These are phyloP conservation scores for Pogostemon cablin DNA, from an alignment of 257 asterid species.

Conservation along the genomic window DNA sequence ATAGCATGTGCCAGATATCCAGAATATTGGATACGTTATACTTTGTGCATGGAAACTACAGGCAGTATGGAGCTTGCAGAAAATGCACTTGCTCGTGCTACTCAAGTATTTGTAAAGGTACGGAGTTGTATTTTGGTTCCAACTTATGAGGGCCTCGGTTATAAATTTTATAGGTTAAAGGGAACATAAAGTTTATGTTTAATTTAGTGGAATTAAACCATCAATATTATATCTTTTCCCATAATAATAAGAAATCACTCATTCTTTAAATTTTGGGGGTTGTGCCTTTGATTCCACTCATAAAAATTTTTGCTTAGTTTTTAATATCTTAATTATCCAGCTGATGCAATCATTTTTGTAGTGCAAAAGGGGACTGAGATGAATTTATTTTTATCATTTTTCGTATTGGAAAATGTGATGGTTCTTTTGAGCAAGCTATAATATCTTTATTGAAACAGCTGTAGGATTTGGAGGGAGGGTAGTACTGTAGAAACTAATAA, in stretches of 20 bases:
- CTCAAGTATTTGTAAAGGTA: conserved; percentile 95
- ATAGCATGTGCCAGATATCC: conserved; percentile 98
- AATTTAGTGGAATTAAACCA: too few relatives aligned
- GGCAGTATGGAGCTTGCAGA: conserved; percentile 96
- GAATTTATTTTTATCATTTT: neutral
- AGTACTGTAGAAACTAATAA: neutral
- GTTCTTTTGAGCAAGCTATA: conserved; percentile 20
- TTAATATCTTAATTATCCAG: neutral
- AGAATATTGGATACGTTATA: conserved; percentile 91
- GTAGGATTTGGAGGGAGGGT: neutral
- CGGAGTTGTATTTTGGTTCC: conserved; percentile 7
- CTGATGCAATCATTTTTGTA: conserved; percentile 10
- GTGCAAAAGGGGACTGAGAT: neutral
- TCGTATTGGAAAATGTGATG: neutral
- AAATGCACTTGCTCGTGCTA: conserved; percentile 96
- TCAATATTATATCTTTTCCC: too few relatives aligned
- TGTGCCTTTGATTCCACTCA: too few relatives aligned
- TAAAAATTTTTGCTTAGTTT: too few relatives aligned
- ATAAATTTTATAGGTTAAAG: too few relatives aligned
- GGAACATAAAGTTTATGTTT: too few relatives aligned
- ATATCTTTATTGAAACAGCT: neutral
- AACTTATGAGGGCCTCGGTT: neutral
- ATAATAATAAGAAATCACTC: too few relatives aligned
- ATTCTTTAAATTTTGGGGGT: too few relatives aligned
- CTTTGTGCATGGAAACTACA: conserved; percentile 84